These are phyloP conservation scores for Prunus mira DNA, from an alignment of 306 rosid species.

Conservation along the genomic window DNA sequence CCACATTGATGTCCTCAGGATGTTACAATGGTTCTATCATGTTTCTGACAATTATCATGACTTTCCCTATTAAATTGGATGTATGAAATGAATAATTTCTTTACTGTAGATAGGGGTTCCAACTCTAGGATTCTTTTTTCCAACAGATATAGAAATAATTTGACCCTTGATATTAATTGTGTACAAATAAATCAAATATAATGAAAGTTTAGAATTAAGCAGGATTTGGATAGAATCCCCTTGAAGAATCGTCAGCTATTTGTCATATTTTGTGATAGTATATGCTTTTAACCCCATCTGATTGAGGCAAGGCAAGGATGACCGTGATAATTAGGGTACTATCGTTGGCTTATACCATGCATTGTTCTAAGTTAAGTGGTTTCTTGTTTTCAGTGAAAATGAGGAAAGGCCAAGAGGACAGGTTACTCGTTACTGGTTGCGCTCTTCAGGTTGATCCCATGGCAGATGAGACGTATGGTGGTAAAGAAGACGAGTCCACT, in stretches of 20 bases:
- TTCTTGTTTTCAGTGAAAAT: neutral
- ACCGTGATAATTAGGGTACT: neutral
- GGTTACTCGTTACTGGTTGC: neutral
- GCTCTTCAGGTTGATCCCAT: no score
- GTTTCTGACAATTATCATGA: neutral
- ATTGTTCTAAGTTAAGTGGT: neutral
- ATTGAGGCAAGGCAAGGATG: no score
- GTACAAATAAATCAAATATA: neutral
- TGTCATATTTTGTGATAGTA: neutral
- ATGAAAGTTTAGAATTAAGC: neutral
- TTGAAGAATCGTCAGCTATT: neutral
- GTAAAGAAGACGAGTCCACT: neutral
- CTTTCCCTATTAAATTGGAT: neutral
- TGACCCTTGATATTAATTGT: neutral
- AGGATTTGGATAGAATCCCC: neutral
- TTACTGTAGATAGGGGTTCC: neutral
- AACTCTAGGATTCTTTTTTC: neutral
- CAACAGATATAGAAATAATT: neutral
- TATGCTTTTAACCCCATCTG: no score
- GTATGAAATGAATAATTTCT: neutral
- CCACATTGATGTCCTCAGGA: neutral
- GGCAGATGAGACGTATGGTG: neutral
- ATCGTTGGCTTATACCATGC: neutral
- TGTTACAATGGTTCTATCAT: neutral
- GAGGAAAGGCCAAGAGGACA: neutral